Conservation (phyloP, 1,284 basidiomycete species). For the Ganoderma boninense region DNA sequence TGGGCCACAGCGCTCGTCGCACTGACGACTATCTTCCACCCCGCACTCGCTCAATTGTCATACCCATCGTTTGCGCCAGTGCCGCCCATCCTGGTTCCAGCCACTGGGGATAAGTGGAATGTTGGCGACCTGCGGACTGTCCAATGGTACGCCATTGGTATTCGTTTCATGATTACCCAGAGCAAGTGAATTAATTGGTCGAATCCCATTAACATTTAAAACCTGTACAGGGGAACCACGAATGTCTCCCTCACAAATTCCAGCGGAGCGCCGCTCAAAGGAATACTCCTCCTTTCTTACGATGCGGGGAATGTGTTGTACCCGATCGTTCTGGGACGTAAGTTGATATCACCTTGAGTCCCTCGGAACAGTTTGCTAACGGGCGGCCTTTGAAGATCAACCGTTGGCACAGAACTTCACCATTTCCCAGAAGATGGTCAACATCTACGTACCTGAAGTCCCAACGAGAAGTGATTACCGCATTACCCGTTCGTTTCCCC, state of each 20-base stretch:
- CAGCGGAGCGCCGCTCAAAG: neutral
- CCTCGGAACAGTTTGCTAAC: neutral
- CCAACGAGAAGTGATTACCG: slow-evolving; percentile 3
- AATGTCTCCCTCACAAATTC: slow-evolving; percentile 1
- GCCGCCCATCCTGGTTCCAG: neutral
- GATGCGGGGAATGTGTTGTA: neutral
- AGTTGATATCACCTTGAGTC: neutral
- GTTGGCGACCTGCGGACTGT: neutral
- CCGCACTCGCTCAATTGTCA: neutral
- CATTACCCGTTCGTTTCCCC: neutral
- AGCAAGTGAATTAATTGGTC: neutral
- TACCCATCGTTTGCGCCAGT: neutral
- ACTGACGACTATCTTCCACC: neutral
- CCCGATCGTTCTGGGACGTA: neutral
- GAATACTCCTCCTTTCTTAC: neutral
- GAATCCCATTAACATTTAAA: neutral
- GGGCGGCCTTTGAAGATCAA: neutral
- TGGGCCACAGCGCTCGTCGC: neutral
- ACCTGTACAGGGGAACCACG: neutral
- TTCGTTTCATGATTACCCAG: neutral
- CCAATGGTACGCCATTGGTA: neutral
- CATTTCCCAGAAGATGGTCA: slow-evolving; percentile 7
- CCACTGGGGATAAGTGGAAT: neutral
- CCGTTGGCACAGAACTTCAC: slow-evolving; percentile 1
- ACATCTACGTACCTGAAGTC: slow-evolving; percentile 10